Evolutionary conservation across 352 stramenopile species (phyloP).

Genomic region (Globisporangium cystogenes): DNA sequence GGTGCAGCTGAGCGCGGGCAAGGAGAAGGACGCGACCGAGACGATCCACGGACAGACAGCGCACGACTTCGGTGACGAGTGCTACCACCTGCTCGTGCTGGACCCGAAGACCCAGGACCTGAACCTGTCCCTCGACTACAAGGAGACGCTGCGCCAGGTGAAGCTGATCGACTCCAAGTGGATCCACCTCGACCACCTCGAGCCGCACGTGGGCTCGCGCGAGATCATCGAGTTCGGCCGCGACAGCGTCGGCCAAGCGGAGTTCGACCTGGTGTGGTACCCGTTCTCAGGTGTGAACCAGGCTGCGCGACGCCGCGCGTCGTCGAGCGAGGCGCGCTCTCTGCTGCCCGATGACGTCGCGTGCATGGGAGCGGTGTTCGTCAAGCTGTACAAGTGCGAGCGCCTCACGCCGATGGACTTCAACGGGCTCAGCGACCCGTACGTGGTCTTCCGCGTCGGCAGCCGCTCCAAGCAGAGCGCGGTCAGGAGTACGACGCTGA

Average conservation of each 20-base stretch:
- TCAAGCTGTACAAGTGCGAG: slow-evolving; percentile 38
- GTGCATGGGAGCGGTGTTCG: slow-evolving; percentile 33
- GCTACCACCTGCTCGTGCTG: slow-evolving; percentile 27
- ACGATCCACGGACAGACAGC: slow-evolving; percentile 18
- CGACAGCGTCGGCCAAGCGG: slow-evolving; percentile 24
- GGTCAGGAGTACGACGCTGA: slow-evolving; percentile 30
- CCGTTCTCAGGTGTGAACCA: slow-evolving; percentile 19
- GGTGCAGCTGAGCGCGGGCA: slow-evolving; percentile 22
- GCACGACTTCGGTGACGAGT: slow-evolving; percentile 20
- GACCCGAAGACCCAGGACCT: slow-evolving; percentile 39
- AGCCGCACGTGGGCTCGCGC: slow-evolving; percentile 19
- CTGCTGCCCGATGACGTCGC: slow-evolving; percentile 27
- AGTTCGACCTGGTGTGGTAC: slow-evolving; percentile 40
- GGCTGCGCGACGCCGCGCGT: slow-evolving; percentile 1
- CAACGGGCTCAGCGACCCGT: slow-evolving; percentile 37
- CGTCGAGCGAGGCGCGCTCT: neutral
- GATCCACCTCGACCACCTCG: slow-evolving; percentile 37
- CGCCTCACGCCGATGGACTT: slow-evolving; percentile 32
- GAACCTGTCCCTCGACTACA: slow-evolving; percentile 31
- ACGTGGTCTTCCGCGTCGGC: slow-evolving; percentile 37
- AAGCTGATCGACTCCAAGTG: slow-evolving; percentile 35
- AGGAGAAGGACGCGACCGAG: slow-evolving; percentile 22
- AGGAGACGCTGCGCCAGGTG: slow-evolving; percentile 25
- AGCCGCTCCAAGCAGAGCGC: slow-evolving; percentile 29
- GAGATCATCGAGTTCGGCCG: slow-evolving; percentile 31